Conservation (phyloP, 2,329 filamentous ascomycete genomes). For the Colletotrichum sp. region DNA sequence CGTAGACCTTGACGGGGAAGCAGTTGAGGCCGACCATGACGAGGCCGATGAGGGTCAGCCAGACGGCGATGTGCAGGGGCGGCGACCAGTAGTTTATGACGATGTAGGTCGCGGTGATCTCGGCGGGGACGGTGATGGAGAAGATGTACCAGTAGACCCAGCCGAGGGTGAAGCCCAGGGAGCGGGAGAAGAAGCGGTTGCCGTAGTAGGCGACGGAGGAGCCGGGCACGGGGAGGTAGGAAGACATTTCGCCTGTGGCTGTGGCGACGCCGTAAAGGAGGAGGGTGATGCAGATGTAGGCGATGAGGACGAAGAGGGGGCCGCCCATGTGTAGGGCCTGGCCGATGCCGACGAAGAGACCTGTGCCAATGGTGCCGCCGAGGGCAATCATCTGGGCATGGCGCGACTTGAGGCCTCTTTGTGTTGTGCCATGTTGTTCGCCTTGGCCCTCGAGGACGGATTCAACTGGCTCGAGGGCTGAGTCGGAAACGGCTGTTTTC, state of each 20-base stretch:
- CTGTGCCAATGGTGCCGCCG: slow-evolving; percentile 51
- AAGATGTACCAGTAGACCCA: slow-evolving; percentile 65
- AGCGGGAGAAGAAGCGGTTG: slow-evolving; percentile 55
- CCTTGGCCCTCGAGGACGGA: not conserved
- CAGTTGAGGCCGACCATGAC: slow-evolving; percentile 21
- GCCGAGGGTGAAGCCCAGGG: slow-evolving; percentile 57
- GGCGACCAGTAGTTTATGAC: slow-evolving; percentile 26
- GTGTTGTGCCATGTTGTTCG: not conserved
- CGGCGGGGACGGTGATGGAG: slow-evolving; percentile 44
- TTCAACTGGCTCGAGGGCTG: not conserved
- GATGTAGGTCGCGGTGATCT: slow-evolving; percentile 21
- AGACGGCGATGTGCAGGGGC: slow-evolving; percentile 16
- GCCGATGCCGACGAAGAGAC: slow-evolving; percentile 42
- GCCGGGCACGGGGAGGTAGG: slow-evolving; percentile 34
- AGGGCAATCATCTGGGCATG: slow-evolving; percentile 53
- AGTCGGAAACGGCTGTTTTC: accelerated
- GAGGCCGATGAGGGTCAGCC: slow-evolving; percentile 21
- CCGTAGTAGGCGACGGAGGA: not conserved
- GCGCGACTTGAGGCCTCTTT: slow-evolving; percentile 39
- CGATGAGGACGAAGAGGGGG: slow-evolving; percentile 26
- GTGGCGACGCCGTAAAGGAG: slow-evolving; percentile 46
- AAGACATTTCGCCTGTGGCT: not conserved
- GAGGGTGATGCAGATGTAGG: not conserved
- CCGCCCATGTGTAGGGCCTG: slow-evolving; percentile 38
- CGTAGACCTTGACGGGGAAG: slow-evolving; percentile 39